Evolutionary conservation across 139 green algal genomes (phyloP), one percentile per base, ranked within the genome.

Genomic region (Chlamydomonas sp.): DNA sequence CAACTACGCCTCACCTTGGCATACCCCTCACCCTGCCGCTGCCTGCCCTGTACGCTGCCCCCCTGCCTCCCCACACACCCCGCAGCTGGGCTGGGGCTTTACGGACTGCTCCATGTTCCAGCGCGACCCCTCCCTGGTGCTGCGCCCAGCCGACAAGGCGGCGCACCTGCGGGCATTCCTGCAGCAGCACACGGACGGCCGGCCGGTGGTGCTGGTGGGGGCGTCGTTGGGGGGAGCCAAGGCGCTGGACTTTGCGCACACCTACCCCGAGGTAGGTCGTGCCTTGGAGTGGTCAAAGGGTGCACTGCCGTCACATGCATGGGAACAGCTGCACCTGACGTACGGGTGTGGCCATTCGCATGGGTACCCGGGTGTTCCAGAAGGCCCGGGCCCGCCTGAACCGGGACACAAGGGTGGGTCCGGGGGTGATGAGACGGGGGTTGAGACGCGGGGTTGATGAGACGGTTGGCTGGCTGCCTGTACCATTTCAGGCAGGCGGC

Each of bases 161-260:
- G 95, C 93, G 6, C 96, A 99, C 94, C 89, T 99, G 69, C 85
- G 88, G 16, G 90, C 90, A 4, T 99, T 99, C 89, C 94, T 94
- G 93, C 87, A 94, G 79, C 20, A 94, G 12, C 81, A 90, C 31
- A 86, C 92, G 17, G 63, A 83, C 57, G 83, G 89, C n/a, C 71
- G 89, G 67, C 95, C 94, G 4, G 95, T 98, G 81, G 88, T 97
- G 15, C 85, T 99, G 63, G 61, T 97, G 31, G 98, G 98, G 12
- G 94, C 94, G 14, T 96, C 89, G 76, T 82, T 99, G 5, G 98
- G 98, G 1, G 98, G 97, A 0, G 95, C 97, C 0, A 93, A 96
- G 5, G 97, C 98, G 2, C 91, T 99, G 63, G 97, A 99, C 77
- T 99, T 99, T 91, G 96, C 97, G 0, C 63, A 96, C 0, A 64